A percentile compares a stretch with the other conserved stretches of the same genome.
These are phyloP conservation scores for Coemansia aciculifera DNA, from an alignment of 192 early-diverging fungal species.

Conservation along the genomic window DNA sequence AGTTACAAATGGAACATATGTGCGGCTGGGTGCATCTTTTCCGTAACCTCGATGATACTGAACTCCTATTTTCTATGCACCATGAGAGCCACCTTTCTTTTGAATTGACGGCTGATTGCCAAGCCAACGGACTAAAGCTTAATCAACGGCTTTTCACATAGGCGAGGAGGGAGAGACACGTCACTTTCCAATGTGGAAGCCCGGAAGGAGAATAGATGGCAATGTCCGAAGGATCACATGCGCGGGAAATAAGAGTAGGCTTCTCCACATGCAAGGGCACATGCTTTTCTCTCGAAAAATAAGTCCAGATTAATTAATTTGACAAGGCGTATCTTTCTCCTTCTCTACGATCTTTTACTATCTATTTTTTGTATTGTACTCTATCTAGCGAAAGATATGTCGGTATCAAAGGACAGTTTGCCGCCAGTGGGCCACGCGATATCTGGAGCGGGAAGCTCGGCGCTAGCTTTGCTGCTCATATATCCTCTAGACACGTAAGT, in stretches of 20 bases:
- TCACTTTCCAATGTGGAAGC: background rate
- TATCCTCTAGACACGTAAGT: slow-evolving; percentile 89
- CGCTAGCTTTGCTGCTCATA: slow-evolving; percentile 85
- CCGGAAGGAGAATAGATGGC: background rate
- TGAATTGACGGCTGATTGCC: background rate
- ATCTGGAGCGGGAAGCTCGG: slow-evolving; percentile 87
- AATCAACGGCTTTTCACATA: background rate
- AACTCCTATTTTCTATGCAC: background rate
- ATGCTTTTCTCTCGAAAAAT: background rate
- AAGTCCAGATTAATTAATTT: background rate
- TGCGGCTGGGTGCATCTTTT: background rate
- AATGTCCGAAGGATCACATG: background rate
- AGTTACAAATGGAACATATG: background rate
- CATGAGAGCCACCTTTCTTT: background rate
- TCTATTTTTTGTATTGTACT: background rate
- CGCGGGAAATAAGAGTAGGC: background rate
- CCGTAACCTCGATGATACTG: background rate
- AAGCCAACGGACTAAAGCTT: background rate
- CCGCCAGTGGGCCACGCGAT: slow-evolving; percentile 90
- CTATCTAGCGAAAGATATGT: background rate
- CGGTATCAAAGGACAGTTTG: slow-evolving; percentile 50
- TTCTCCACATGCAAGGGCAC: slow-evolving; percentile 5
- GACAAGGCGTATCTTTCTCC: background rate
- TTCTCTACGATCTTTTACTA: slow-evolving; percentile 10
- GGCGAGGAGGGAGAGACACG: background rate